Evolutionary conservation across 2,329 filamentous ascomycete species (phyloP).

Genomic region (Xylariaceae sp.): DNA sequence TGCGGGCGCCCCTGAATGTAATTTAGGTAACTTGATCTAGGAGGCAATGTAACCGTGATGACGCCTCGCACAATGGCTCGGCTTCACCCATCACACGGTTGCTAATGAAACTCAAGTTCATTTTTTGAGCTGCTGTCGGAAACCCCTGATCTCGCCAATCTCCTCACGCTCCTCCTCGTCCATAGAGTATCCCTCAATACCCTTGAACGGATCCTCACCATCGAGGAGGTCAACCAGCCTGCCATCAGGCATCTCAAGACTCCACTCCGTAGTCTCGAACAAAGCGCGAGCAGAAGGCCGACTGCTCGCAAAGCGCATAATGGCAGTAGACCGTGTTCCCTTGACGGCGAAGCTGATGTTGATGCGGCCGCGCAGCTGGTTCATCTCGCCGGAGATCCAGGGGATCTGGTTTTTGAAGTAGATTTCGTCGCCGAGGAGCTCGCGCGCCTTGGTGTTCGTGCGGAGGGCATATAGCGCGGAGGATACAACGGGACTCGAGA

Average conservation of each 20-base stretch:
- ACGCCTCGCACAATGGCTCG: background rate
- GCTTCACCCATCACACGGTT: background rate
- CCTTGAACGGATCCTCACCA: constrained; percentile 65
- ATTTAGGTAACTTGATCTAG: background rate
- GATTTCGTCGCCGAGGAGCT: constrained; percentile 78
- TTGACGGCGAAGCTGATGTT: constrained; percentile 83
- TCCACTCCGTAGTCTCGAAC: constrained; percentile 92
- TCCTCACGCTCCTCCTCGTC: constrained; percentile 38
- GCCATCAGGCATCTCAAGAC: constrained; percentile 62
- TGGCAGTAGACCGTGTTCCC: constrained; percentile 63
- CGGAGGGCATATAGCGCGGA: constrained; percentile 89
- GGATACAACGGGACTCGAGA: constrained; percentile 77
- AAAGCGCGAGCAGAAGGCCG: constrained; percentile 54
- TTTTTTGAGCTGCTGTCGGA: constrained; percentile 44
- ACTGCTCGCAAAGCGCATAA: constrained; percentile 75
- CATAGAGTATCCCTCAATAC: constrained; percentile 39
- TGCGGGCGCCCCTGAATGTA: background rate
- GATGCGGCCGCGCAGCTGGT: constrained; percentile 87
- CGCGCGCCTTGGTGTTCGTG: constrained; percentile 68
- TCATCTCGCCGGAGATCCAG: constrained; percentile 82
- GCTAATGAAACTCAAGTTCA: background rate
- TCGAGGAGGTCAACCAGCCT: constrained; percentile 67
- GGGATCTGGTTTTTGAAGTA: constrained; percentile 75
- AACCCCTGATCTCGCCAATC: constrained; percentile 44
- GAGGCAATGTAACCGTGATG: background rate